Evolutionary conservation across 1,284 basidiomycete genomes (phyloP), one percentile per base, ranked within the genome.

Genomic region (Pholiota adiposa): DNA sequence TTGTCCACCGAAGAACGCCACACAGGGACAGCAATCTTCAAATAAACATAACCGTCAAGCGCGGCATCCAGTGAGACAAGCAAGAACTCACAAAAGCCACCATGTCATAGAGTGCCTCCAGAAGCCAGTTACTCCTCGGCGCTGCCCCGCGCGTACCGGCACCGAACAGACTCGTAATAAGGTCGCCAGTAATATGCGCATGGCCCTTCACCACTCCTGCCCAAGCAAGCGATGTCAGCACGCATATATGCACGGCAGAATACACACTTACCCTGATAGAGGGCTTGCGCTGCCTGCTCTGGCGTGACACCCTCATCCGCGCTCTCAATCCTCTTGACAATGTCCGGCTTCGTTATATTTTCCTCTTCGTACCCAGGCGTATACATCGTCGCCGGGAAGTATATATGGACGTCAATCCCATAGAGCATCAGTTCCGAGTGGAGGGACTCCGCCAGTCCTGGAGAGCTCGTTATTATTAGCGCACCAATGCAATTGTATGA

Each of bases 341-440:
- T 80, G 33, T 80, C 79, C 0, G 95, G 96, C 70, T 98, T 98
- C 34, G 82, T 84, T 71, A 84, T 86, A 70, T 93, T 89, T 71
- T 98, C 96, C 64, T 86, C 82, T 11, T 89, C 87, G 66, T 84
- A 91, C 0, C 95, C 94, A 0, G 94, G 92, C 0, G 87, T 89
- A 61, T 83, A 83, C 76, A 98, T 97, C 0, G 93, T 96, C 0
- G 84, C 86, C 0, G 96, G 95, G 76, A 95, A 92, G 77, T 89
- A 96, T 55, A 95, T 86, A 67, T 97, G 95, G 0, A 96, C 86
- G 46, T 81, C 78, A 70, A 96, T 92, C 55, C 82, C 84, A 70
- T 95, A 94, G 0, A 97, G 78, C 60, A 88, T 76, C 54, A 96
- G 78, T 71, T 98, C 96, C 48, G 87, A 90, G 14, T 92, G 88